These are phyloP conservation scores for Calonectria henricotiae DNA, from an alignment of 2,329 filamentous ascomycete genomes.

Conservation along the genomic window DNA sequence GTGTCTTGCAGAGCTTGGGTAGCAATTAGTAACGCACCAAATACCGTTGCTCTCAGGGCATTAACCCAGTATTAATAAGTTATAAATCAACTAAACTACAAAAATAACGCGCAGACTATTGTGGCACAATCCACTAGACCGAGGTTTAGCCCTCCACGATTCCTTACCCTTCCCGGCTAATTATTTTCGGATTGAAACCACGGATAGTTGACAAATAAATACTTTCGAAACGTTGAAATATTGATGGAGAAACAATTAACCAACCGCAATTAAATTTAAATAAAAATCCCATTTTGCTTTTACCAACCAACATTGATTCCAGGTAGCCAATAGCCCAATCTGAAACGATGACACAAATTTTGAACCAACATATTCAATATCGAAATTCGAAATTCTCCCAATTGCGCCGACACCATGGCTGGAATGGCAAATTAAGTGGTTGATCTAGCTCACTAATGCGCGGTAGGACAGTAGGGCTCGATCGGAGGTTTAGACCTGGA, in stretches of 20 bases:
- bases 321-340: not conserved
- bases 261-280: not conserved
- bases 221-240: not conserved
- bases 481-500: no score
- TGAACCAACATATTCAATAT: no score
- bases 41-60: constrained; percentile 13
- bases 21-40: constrained; percentile 8
- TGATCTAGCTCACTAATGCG: not conserved
- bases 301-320: not conserved
- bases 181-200: not conserved
- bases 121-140: not conserved
- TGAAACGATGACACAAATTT: not conserved
- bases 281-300: not conserved
- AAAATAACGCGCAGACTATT: constrained; percentile 15
- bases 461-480: not conserved
- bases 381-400: not conserved
- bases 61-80: constrained; percentile 3
- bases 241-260: not conserved
- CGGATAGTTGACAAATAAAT: not conserved
- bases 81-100: constrained; percentile 3
- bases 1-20: constrained; percentile 17
- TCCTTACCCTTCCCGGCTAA: not conserved
- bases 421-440: not conserved
- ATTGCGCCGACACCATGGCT: not conserved
- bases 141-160: constrained; percentile 6